phyloP scores from a whole-genome alignment of 805 yeast genomes.

The Priceomyces castillae region DNA sequence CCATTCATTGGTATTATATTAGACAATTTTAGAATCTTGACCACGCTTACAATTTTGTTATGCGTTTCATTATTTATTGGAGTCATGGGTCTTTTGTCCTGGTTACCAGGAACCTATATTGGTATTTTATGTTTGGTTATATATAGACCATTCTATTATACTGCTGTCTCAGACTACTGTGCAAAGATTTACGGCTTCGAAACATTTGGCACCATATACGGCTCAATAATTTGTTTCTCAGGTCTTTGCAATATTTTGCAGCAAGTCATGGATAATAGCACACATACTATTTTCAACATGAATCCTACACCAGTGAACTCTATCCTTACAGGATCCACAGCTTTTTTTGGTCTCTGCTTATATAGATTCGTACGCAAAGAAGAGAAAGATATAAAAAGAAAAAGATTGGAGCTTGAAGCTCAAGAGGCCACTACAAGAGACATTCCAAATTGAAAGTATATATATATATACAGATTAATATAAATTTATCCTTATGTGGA shows the following conservation, averaged over 20 bases:
- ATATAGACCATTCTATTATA: constrained; percentile 89
- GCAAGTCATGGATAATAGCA: constrained; percentile 62
- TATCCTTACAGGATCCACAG: constrained; percentile 52
- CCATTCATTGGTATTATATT: constrained; percentile 82
- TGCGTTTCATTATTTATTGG: constrained; percentile 63
- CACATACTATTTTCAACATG: constrained; percentile 65
- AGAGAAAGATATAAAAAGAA: constrained; percentile 44
- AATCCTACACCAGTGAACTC: constrained; percentile 80
- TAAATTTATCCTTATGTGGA: no score
- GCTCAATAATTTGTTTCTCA: constrained; percentile 75
- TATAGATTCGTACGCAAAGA: constrained; percentile 43
- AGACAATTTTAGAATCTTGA: constrained; percentile 67
- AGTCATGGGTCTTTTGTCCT: constrained; percentile 61
- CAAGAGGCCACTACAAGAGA: constrained; percentile 50
- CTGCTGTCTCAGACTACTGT: constrained; percentile 86
- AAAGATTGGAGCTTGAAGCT: constrained; percentile 60
- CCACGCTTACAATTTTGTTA: constrained; percentile 53
- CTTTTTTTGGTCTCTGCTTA: constrained; percentile 47
- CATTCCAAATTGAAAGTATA: constrained; percentile 29
- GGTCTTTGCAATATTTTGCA: constrained; percentile 80
- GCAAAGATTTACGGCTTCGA: constrained; percentile 92
- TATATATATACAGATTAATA: neutral
- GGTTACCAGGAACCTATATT: constrained; percentile 53
- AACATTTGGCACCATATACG: constrained; percentile 90
- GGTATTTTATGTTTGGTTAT: constrained; percentile 75